Evolutionary conservation across 768 basidiomycete genomes (phyloP).

Genomic region (Mycena metata): DNA sequence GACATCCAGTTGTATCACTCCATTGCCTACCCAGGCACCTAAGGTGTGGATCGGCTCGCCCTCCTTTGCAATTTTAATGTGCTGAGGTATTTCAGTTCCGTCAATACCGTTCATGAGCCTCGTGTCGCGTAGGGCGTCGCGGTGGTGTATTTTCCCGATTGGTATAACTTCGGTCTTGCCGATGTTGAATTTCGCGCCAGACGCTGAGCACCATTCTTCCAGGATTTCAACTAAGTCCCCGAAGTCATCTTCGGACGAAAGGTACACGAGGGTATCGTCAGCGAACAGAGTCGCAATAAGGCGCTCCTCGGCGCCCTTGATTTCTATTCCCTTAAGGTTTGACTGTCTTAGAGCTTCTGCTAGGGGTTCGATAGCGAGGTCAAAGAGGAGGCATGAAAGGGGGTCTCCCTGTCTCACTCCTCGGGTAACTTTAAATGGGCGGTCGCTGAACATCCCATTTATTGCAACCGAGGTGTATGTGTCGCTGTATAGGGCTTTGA

Average conservation of each 20-base stretch:
- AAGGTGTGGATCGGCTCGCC: conserved; percentile 24
- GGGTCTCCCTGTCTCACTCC: conserved; percentile 50
- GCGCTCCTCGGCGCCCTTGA: too few species aligned
- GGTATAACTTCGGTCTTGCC: conserved; percentile 43
- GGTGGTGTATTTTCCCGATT: conserved; percentile 35
- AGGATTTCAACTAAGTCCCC: background rate
- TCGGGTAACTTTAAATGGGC: conserved; percentile 37
- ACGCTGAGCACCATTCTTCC: conserved; percentile 23
- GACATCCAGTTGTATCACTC: background rate
- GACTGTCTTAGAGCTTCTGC: conserved; percentile 36
- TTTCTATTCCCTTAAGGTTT: conserved; percentile 32
- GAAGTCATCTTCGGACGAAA: conserved; percentile 24
- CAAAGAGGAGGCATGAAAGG: conserved; percentile 34
- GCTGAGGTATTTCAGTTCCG: background rate
- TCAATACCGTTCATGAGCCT: background rate
- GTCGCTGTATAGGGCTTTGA: conserved; percentile 41
- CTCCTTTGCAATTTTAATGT: conserved; percentile 32
- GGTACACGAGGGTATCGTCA: conserved; percentile 40
- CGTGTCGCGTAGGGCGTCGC: background rate
- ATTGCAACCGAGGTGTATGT: conserved; percentile 41
- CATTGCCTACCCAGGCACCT: conserved; percentile 35
- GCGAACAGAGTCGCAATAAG: conserved; percentile 42
- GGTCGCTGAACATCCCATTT: conserved; percentile 38
- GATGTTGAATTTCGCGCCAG: conserved; percentile 20
- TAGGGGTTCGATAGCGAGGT: conserved; percentile 36